Percentiles rank a stretch among this genome's conserved stretches.
phyloP scores from a whole-genome alignment of 2,329 filamentous ascomycete species.

The Scedosporium aurantiacum region DNA sequence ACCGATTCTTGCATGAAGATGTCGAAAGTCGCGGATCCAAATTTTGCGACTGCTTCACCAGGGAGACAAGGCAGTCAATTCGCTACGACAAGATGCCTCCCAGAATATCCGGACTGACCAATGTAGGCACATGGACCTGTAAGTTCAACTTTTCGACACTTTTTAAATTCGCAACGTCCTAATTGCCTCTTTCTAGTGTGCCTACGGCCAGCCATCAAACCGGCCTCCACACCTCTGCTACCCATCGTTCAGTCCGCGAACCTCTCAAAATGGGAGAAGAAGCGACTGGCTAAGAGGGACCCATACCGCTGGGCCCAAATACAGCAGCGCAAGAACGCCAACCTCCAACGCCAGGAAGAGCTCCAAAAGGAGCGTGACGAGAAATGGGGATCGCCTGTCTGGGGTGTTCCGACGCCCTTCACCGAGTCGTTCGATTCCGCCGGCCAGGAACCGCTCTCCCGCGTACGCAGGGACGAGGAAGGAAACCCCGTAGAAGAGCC shows the following conservation, averaged over 20 bases:
- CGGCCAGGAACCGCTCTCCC: slow-evolving; percentile 31
- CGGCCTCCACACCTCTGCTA: slow-evolving; percentile 36
- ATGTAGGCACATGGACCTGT: slow-evolving; percentile 51
- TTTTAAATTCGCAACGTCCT: not conserved
- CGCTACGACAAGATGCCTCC: slow-evolving; percentile 48
- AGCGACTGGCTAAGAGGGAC: slow-evolving; percentile 58
- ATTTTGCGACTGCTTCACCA: slow-evolving; percentile 8
- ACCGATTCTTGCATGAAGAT: not conserved
- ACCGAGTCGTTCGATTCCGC: slow-evolving; percentile 68
- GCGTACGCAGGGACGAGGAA: slow-evolving; percentile 25
- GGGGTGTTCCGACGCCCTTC: slow-evolving; percentile 71
- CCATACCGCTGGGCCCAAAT: slow-evolving; percentile 75
- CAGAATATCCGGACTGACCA: slow-evolving; percentile 49
- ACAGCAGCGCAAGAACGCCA: slow-evolving; percentile 72
- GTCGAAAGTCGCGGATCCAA: slow-evolving; percentile 5
- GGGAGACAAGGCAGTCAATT: not conserved
- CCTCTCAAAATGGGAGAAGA: slow-evolving; percentile 50
- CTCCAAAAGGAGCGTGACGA: slow-evolving; percentile 54
- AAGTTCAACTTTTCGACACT: slow-evolving; percentile 18
- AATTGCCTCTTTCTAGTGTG: slow-evolving; percentile 34
- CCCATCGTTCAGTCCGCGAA: slow-evolving; percentile 55
- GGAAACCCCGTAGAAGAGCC: slow-evolving; percentile 29
- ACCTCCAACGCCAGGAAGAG: slow-evolving; percentile 62
- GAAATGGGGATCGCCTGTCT: slow-evolving; percentile 64
- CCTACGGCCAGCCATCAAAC: slow-evolving; percentile 41